These are phyloP conservation scores for Wickerhamomyces sp. DNA, from an alignment of 1,139 yeast species.

Conservation along the genomic window DNA sequence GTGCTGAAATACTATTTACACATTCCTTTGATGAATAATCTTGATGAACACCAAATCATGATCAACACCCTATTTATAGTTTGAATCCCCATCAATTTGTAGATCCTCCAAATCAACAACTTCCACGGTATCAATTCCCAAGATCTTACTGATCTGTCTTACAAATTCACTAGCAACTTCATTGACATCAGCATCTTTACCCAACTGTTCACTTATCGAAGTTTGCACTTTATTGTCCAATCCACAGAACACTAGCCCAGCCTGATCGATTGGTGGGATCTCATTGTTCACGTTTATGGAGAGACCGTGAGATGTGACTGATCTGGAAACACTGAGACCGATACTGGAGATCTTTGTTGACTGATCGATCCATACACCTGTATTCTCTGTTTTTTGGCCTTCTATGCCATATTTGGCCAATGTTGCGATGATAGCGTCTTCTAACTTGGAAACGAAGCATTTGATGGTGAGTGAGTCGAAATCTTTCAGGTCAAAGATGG, in stretches of 20 bases:
- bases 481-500: slow-evolving; percentile 66
- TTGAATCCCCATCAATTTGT: slow-evolving; percentile 9
- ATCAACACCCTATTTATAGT: background rate
- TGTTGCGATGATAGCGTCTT: slow-evolving; percentile 54
- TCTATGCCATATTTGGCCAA: slow-evolving; percentile 31
- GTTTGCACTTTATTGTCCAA: slow-evolving; percentile 57
- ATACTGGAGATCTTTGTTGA: slow-evolving; percentile 76
- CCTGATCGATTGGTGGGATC: slow-evolving; percentile 58
- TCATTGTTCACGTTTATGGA: slow-evolving; percentile 78
- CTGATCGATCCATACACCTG: slow-evolving; percentile 80
- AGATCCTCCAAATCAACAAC: slow-evolving; percentile 27
- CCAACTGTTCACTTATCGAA: slow-evolving; percentile 33
- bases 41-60: background rate
- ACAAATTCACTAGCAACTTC: slow-evolving; percentile 50
- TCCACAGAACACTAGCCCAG: slow-evolving; percentile 78
- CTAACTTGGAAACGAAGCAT: slow-evolving; percentile 72
- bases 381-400: slow-evolving; percentile 50
- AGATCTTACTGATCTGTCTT: slow-evolving; percentile 42
- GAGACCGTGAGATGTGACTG: slow-evolving; percentile 85
- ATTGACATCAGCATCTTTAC: slow-evolving; percentile 12
- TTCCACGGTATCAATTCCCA: slow-evolving; percentile 44
- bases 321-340: slow-evolving; percentile 81
- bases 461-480: slow-evolving; percentile 59
- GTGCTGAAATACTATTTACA: background rate
- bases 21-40: background rate